Evolutionary conservation across 192 early-diverging fungal genomes (phyloP), one percentile per base, ranked within the genome.

Genomic region (Chytriomyces hyalinus): DNA sequence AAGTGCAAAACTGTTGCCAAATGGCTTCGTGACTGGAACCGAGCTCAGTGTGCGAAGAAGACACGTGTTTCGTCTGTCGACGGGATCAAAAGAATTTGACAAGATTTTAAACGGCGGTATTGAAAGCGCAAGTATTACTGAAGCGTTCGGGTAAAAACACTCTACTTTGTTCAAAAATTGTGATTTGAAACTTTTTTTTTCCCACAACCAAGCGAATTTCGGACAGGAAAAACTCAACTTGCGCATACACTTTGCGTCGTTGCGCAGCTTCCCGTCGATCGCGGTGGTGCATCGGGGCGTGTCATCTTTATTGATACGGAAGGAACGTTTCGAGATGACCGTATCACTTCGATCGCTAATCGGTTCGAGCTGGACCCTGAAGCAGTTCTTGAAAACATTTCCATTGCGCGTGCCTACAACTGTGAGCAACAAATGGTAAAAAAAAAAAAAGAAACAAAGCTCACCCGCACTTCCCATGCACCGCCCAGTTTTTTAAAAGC

Each of bases 151-250:
- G 73, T 75, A 48, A 11, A 24, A 24, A 26, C 0, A 26, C 24
- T 26, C 24, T 26, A 26, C 24, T 26, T 8, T 11, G 66, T 68
- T 8, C 3, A 0, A 46, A 20, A 71, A 63, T 10, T 48, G 48
- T n/a, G n/a, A 57, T 57, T 57, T 10, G 20, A 57, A n/a, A 0
- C 13, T 57, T 57, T 57, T n/a, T 49, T 3, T 8, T 24, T 75
- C 45, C 15, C 63, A 26, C 11, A 36, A 60, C 10, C 0, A 11
- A 75, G 73, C 11, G 93, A 94, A 78, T 95, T 93, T 78, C 81
- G 94, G 43, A 95, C 94, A 6, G 94, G 94, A 1, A 95, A 95
- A 72, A 95, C 93, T 1, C 93, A 95, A 79, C 78, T 95, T 2
- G 86, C 84, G 10, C 94, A 94, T 70, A 95, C 94, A 0, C 78